phyloP scores from a whole-genome alignment of 2,329 filamentous ascomycete species.

The Metarhizium sp. region DNA sequence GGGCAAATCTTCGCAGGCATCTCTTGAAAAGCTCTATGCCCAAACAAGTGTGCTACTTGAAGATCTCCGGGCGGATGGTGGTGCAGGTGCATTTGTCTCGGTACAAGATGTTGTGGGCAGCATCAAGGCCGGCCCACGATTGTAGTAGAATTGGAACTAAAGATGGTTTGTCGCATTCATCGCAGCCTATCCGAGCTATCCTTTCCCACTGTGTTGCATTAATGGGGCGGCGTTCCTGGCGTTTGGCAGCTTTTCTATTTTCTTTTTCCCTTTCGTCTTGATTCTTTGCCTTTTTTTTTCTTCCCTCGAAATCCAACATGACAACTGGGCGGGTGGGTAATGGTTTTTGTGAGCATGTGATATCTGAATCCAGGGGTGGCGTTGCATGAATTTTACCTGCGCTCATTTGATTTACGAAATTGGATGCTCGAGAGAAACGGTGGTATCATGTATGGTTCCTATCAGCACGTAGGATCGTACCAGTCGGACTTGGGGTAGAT shows the following conservation, averaged over 20 bases:
- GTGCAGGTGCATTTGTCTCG: constrained; percentile 73
- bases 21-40: constrained; percentile 75
- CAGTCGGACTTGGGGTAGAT: background rate
- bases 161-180: background rate
- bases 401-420: background rate
- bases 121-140: constrained; percentile 23
- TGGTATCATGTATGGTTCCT: background rate
- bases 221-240: constrained; percentile 3
- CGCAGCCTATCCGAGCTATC: background rate
- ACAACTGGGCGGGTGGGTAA: background rate
- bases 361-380: background rate
- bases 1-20: constrained; percentile 80
- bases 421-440: background rate
- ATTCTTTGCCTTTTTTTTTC: background rate
- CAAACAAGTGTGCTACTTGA: constrained; percentile 83
- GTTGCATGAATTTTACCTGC: background rate
- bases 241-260: background rate
- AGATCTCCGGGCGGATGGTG: constrained; percentile 69
- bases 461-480: background rate
- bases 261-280: background rate
- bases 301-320: background rate
- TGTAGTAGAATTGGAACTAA: background rate
- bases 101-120: constrained; percentile 39
- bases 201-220: constrained; percentile 1
- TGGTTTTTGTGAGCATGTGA: background rate